Percentiles rank a stretch among this genome's conserved stretches.
Evolutionary conservation across 139 green algal genomes (phyloP).

Genomic region (Volvox reticuliferus): DNA sequence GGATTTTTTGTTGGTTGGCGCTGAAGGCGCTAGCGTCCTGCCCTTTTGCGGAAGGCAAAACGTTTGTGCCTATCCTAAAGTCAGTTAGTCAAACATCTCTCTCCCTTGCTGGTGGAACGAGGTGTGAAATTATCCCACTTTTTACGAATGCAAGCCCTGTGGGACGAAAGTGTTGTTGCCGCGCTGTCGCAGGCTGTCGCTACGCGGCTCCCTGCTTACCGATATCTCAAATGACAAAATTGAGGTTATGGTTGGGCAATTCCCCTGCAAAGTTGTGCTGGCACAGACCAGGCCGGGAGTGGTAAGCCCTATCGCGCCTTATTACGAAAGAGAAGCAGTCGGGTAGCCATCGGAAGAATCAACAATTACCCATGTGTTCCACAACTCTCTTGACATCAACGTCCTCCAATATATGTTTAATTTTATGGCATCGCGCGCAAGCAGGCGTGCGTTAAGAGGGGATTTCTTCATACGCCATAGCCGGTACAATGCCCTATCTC

Average conservation of each 20-base stretch:
- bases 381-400: neutral
- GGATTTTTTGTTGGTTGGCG: no score
- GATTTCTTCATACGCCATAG: no score
- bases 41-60: no score
- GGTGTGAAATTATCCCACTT: neutral
- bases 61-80: no score
- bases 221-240: neutral
- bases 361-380: neutral
- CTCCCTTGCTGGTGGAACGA: neutral
- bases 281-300: neutral
- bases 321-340: neutral
- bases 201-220: neutral
- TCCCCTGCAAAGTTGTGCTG: neutral
- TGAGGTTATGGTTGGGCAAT: neutral
- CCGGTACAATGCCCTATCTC: no score
- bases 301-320: neutral
- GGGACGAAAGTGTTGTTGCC: neutral
- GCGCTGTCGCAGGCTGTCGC: slow-evolving; percentile 1
- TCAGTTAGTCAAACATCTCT: no score
- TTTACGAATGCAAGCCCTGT: neutral
- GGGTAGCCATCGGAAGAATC: neutral
- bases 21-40: no score
- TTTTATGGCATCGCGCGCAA: neutral
- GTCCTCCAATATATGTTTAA: neutral
- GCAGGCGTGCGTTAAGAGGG: neutral